Evolutionary conservation across 208 protist species (phyloP), one percentile per base, ranked within the genome.

Genomic region (Wallacemonas sp.): DNA sequence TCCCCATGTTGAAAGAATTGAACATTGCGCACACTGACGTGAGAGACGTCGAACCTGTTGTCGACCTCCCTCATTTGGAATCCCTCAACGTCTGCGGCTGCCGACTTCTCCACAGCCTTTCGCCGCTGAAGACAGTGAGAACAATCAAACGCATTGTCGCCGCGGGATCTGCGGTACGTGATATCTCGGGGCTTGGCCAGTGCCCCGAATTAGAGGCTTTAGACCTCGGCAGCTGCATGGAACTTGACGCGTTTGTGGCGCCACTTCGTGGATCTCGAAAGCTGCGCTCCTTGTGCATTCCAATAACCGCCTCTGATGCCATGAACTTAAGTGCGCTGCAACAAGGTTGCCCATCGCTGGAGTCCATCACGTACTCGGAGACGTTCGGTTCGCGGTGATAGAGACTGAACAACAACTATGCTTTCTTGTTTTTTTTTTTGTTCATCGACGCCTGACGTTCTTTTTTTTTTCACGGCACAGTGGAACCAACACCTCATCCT

Each of bases 131-230:
- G 19, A 24, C 32, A 0, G 33, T 5, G 2, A 5, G 3, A 3
- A 38, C 50, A 6, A 34, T 57, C 50, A 57, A 57, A 57, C 33
- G 17, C 12, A 57, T 57, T 19, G 22, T 39, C 30, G 50, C 50
- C 6, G n/a, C 50, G 6, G 29, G 17, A 26, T 57, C 50, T 3
- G 29, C 12, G 4, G 50, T 57, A 19, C 24, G 30, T 4, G 50
- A 57, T 19, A 57, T 57, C 21, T 57, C 50, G 3, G 50, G 50
- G 3, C 29, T 57, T 0, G 50, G 50, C 10, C 19, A 57, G 30
- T 57, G 50, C n/a, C 50, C 50, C 6, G 50, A 33, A 24, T 19
- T 57, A 19, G 50, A 57, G 24, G 38, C 30, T 15, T 19, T 57
- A 4, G 50, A 57, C 1, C 32, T 57, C 2, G 50, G 50, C 10